phyloP scores from a whole-genome alignment of 192 early-diverging fungal genomes.

The Thamnidium elegans region DNA sequence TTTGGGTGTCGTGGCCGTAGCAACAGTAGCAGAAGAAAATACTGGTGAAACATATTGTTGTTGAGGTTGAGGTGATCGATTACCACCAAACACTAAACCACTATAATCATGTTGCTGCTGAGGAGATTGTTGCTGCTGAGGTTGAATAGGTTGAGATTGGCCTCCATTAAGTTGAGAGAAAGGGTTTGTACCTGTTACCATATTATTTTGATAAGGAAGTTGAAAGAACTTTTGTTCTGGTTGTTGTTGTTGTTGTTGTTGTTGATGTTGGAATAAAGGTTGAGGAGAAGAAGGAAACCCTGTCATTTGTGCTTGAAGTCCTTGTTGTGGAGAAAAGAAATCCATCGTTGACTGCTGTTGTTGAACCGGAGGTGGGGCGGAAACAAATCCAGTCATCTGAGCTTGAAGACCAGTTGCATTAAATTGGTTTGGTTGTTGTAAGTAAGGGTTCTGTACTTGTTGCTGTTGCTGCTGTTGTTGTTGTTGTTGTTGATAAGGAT shows the following conservation, averaged over 20 bases:
- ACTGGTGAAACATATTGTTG: background rate
- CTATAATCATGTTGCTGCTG: slow-evolving; percentile 17
- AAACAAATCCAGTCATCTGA: slow-evolving; percentile 28
- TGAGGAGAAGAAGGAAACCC: background rate
- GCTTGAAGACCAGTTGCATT: slow-evolving; percentile 23
- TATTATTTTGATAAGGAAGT: slow-evolving; percentile 11
- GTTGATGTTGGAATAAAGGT: background rate
- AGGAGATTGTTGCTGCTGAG: background rate
- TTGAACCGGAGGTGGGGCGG: background rate
- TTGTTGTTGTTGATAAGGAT: slow-evolving; percentile 32
- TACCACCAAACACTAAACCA: slow-evolving; percentile 9
- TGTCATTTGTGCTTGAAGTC: background rate
- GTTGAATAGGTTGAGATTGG: slow-evolving; percentile 6
- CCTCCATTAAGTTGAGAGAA: slow-evolving; percentile 15
- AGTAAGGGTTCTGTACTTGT: no score
- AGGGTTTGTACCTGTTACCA: slow-evolving; percentile 20
- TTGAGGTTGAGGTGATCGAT: slow-evolving; percentile 1
- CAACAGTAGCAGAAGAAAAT: background rate
- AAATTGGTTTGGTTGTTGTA: slow-evolving; percentile 11
- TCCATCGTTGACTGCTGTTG: background rate
- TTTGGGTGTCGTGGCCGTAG: background rate
- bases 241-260: background rate
- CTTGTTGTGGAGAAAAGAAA: background rate
- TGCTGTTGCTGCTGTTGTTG: slow-evolving; percentile 26
- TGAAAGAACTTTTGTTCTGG: no score